Evolutionary conservation across 73 alveolate species (phyloP).

Genomic region (Paraurostyla sp.): DNA sequence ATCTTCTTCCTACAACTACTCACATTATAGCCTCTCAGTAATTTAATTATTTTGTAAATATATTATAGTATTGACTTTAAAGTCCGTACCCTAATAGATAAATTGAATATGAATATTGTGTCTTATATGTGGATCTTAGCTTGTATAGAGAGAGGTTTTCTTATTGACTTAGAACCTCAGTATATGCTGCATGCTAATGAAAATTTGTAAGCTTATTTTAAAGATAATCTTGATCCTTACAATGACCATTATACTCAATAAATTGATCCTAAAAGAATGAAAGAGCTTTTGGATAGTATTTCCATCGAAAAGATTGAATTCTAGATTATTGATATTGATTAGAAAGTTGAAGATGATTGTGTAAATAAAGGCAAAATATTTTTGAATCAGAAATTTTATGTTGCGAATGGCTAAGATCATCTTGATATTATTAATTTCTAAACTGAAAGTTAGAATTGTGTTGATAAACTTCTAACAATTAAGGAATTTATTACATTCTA

Average conservation of each 20-base stretch:
- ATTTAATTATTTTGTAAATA: constrained; percentile 34
- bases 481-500: neutral
- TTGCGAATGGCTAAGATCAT: neutral
- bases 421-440: neutral
- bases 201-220: constrained; percentile 72
- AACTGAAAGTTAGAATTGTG: neutral
- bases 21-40: constrained; percentile 89
- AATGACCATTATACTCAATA: constrained; percentile 83
- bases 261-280: constrained; percentile 74
- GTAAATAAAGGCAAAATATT: neutral
- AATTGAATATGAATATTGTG: constrained; percentile 82
- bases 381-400: neutral
- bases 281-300: constrained; percentile 76
- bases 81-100: constrained; percentile 82
- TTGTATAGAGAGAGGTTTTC: constrained; percentile 83
- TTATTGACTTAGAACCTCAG: constrained; percentile 89
- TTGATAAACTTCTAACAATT: neutral
- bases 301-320: constrained; percentile 69
- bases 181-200: constrained; percentile 87
- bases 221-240: constrained; percentile 78
- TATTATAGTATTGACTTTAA: constrained; percentile 78
- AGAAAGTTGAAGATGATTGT: neutral
- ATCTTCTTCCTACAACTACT: constrained; percentile 86
- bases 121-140: constrained; percentile 92
- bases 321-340: constrained; percentile 27